Evolutionary conservation across 495 filamentous ascomycete species (phyloP).

Genomic region (Annulohypoxylon nitens): DNA sequence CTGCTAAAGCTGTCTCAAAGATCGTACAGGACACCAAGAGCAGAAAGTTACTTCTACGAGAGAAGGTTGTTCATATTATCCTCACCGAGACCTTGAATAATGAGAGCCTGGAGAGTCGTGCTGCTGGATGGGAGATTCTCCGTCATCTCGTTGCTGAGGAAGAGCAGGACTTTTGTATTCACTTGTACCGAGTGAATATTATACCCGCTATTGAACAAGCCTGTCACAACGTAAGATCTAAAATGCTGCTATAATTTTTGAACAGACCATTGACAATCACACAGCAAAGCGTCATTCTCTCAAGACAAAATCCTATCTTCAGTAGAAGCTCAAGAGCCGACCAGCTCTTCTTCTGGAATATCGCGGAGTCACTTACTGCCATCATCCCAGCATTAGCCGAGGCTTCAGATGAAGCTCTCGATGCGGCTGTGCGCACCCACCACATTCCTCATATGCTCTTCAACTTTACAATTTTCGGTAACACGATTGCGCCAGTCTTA

Average conservation of each 20-base stretch:
- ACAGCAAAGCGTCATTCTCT: slow-evolving; percentile 61
- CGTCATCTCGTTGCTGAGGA: slow-evolving; percentile 69
- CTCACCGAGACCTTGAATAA: slow-evolving; percentile 72
- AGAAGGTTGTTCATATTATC: slow-evolving; percentile 70
- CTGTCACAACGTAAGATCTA: slow-evolving; percentile 60
- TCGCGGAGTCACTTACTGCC: slow-evolving; percentile 60
- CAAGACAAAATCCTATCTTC: slow-evolving; percentile 54
- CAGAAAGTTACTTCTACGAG: slow-evolving; percentile 69
- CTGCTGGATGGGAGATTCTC: slow-evolving; percentile 72
- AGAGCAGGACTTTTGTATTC: slow-evolving; percentile 71
- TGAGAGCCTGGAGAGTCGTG: slow-evolving; percentile 66
- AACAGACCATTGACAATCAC: slow-evolving; percentile 35
- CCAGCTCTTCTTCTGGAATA: slow-evolving; percentile 63
- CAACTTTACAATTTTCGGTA: slow-evolving; percentile 55
- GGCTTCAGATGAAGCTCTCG: slow-evolving; percentile 66
- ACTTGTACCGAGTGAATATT: slow-evolving; percentile 69
- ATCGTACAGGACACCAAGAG: slow-evolving; percentile 70
- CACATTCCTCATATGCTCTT: slow-evolving; percentile 66
- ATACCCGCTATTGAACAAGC: slow-evolving; percentile 67
- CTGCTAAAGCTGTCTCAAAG: slow-evolving; percentile 67
- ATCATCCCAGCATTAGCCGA: slow-evolving; percentile 62
- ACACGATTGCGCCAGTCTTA: slow-evolving; percentile 53
- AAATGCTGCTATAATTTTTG: background rate
- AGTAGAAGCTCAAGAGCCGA: slow-evolving; percentile 62
- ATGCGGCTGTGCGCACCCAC: slow-evolving; percentile 61